A percentile compares a stretch with the other conserved stretches of the same genome.
These are phyloP conservation scores for Macrophomina tecta DNA, from an alignment of 2,329 filamentous ascomycete species.

Conservation along the genomic window DNA sequence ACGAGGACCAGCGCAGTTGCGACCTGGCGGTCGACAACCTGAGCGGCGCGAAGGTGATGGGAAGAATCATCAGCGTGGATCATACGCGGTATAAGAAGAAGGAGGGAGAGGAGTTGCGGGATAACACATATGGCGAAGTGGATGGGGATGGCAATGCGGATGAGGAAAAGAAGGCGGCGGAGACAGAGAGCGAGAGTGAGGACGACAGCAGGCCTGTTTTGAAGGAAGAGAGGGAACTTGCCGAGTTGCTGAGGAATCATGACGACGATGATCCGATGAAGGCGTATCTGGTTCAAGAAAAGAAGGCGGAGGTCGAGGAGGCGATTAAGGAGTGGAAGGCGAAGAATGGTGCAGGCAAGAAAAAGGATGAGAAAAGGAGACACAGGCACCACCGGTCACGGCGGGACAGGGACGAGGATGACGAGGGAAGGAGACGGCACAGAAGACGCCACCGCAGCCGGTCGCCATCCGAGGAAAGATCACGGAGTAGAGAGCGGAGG, in stretches of 20 bases:
- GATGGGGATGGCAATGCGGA: constrained; percentile 63
- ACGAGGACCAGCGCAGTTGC: constrained; percentile 95
- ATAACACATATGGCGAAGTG: neutral
- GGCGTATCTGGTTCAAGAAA: constrained; percentile 83
- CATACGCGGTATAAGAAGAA: constrained; percentile 89
- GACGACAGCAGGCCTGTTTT: constrained; percentile 65
- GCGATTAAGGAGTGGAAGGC: constrained; percentile 64
- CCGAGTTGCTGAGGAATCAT: constrained; percentile 75
- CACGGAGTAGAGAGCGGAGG: constrained; percentile 15
- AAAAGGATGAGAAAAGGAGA: constrained; percentile 19
- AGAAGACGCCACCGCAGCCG: constrained; percentile 18
- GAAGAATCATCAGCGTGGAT: constrained; percentile 83
- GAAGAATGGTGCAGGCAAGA: constrained; percentile 46
- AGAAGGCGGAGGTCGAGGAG: constrained; percentile 83
- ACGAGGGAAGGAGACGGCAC: constrained; percentile 3
- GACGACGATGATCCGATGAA: constrained; percentile 99
- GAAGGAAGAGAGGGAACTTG: constrained; percentile 82
- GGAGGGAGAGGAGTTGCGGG: constrained; percentile 64
- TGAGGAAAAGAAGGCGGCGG: constrained; percentile 55
- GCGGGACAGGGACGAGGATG: constrained; percentile 13
- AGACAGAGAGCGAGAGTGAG: constrained; percentile 46
- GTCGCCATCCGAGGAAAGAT: constrained; percentile 19
- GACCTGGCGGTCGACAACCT: constrained; percentile 97
- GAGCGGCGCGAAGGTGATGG: constrained; percentile 81
- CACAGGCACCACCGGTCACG: constrained; percentile 23